Base-by-base conservation (phyloP, 179 eudicot genomes). In the Drosera spatulata region DNA sequence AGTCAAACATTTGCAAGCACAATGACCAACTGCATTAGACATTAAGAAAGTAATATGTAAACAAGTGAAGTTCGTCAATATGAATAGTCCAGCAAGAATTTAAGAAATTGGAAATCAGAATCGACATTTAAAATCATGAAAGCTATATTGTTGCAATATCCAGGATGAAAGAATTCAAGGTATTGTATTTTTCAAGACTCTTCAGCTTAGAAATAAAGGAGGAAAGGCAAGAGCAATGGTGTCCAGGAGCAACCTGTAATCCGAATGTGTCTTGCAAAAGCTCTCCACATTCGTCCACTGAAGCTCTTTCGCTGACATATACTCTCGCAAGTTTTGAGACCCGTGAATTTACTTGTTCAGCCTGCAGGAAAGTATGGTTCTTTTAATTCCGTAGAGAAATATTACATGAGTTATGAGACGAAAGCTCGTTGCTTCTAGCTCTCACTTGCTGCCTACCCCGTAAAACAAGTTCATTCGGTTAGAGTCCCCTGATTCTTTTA, bases 241-340 rank as follows among this genome's bases (percentile, higher is more conserved):
- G 7, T 40, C 33, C 46, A 8, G 46, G 65, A 39, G 42, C 46
- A 53, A 87, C 90, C 87, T 88, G 91, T 41, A 83, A 77, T 42
- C 48, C 22, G 57, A 66, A 66, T 13, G 83, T 68, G 62, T 69
- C 77, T 3, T 61, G 67, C 62, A 86, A 55, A n/a, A 86, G 59
- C 72, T 80, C 77, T 49, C 91, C 85, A 60, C 86, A 86, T 59
- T 88, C 91, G 62, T 80, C 85, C 57, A 79, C 61, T 33, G 75
- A 71, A 39, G 75, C 73, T 62, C 72, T 76, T 71, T 86, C 91
- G 65, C 82, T 80, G 52, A 79, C 66, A 63, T 57, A 70, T 56
- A 78, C 77, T 58, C 80, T 80, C 10, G 88, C 88, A 67, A 88
- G 65, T 61, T 84, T 77, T 44, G 85, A 78, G 41, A 71, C 61